Evolutionary conservation across 768 basidiomycete genomes (phyloP).

Genomic region (Suillus variegatus): DNA sequence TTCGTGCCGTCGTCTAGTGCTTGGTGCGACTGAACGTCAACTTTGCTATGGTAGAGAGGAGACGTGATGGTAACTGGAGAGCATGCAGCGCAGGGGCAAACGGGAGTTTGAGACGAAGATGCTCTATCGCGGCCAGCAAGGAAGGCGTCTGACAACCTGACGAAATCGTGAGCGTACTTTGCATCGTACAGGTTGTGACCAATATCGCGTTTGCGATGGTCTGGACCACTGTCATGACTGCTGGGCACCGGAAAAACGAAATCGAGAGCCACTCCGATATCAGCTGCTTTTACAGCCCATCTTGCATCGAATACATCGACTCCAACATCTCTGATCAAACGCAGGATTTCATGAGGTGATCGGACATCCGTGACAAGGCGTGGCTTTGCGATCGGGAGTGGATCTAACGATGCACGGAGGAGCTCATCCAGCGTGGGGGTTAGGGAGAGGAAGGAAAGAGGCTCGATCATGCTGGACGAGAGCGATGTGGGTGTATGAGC

Average conservation of each 20-base stretch:
- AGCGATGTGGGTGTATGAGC: not conserved
- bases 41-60: constrained; percentile 45
- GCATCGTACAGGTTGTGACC: constrained; percentile 75
- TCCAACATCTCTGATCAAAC: constrained; percentile 62
- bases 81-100: constrained; percentile 60
- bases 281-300: constrained; percentile 71
- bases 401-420: constrained; percentile 57
- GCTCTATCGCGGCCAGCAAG: constrained; percentile 27
- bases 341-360: constrained; percentile 78
- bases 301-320: constrained; percentile 75
- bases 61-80: constrained; percentile 41
- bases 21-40: constrained; percentile 35
- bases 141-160: constrained; percentile 35
- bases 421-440: constrained; percentile 40
- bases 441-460: not conserved
- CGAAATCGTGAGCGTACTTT: constrained; percentile 62
- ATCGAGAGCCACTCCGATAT: constrained; percentile 74
- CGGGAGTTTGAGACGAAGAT: constrained; percentile 3
- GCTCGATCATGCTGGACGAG: constrained; percentile 4
- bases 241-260: constrained; percentile 63
- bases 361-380: constrained; percentile 57
- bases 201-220: constrained; percentile 36
- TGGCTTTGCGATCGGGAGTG: constrained; percentile 56
- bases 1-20: constrained; percentile 5
- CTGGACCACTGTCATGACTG: not conserved